Conservation (phyloP, 768 basidiomycete genomes). For the Lactarius psammicola region DNA sequence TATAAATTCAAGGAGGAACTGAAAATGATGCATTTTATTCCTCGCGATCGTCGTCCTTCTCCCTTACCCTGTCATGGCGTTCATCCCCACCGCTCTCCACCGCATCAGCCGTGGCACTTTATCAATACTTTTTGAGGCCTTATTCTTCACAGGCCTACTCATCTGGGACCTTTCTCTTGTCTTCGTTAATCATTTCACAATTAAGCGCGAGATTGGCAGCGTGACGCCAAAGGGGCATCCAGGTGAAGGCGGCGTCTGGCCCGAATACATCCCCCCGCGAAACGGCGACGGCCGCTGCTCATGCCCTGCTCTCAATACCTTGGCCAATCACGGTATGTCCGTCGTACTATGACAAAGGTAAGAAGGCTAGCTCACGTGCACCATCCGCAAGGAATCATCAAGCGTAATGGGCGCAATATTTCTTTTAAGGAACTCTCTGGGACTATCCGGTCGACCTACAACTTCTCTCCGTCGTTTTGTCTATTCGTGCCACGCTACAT, state of each 20-base stretch:
- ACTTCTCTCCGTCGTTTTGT: conserved; percentile 68
- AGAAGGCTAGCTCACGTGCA: not conserved
- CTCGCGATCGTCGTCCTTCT: not conserved
- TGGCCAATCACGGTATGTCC: conserved; percentile 80
- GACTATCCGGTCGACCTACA: conserved; percentile 56
- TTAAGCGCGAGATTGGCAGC: conserved; percentile 49
- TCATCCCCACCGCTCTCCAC: conserved; percentile 21
- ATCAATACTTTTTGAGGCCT: conserved; percentile 3
- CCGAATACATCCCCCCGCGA: conserved; percentile 55
- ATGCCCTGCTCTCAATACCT: conserved; percentile 73
- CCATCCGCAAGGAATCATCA: conserved; percentile 38
- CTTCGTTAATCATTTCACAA: conserved; percentile 50
- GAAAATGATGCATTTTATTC: not conserved
- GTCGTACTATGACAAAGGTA: not conserved
- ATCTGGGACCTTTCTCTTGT: conserved; percentile 54
- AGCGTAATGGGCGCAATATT: conserved; percentile 68
- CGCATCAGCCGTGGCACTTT: conserved; percentile 20
- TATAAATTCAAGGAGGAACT: not conserved
- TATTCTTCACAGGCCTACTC: conserved; percentile 35
- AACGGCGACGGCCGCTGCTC: conserved; percentile 68
- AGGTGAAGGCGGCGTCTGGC: conserved; percentile 65
- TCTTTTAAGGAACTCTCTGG: conserved; percentile 47
- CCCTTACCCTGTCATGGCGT: not conserved
- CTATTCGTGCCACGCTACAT: conserved; percentile 61
- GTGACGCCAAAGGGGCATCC: conserved; percentile 56